Percentiles rank a stretch among this genome's conserved stretches.
These are phyloP conservation scores for Phyllosticta paracitricarpa DNA, from an alignment of 2,329 filamentous ascomycete species.

Conservation along the genomic window DNA sequence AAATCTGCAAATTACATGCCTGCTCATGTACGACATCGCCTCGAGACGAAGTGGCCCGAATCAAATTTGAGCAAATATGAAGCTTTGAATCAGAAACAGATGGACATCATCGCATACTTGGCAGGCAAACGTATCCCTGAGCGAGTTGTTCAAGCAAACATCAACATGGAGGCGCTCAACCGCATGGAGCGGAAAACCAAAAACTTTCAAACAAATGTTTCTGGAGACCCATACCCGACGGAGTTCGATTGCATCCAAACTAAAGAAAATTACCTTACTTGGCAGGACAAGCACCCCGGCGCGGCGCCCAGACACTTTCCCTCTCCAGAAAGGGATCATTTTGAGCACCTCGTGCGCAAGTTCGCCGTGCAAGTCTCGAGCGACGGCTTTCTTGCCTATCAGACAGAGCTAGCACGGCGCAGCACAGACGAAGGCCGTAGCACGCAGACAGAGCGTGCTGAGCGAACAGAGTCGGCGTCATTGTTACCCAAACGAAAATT, in stretches of 20 bases:
- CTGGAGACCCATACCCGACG: neutral
- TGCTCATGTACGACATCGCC: neutral
- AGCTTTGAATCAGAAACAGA: neutral
- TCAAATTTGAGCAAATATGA: neutral
- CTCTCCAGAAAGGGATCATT: neutral
- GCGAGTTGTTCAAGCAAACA: neutral
- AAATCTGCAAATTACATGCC: no score
- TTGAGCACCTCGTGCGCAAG: neutral
- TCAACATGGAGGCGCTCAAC: neutral
- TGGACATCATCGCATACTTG: neutral
- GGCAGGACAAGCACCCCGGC: neutral
- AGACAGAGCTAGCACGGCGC: neutral
- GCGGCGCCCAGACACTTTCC: neutral
- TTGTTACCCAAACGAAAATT: neutral
- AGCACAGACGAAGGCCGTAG: neutral
- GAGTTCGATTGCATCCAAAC: neutral
- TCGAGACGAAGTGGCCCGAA: neutral
- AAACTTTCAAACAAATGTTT: neutral
- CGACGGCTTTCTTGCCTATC: neutral
- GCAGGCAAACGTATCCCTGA: neutral
- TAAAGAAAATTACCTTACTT: neutral
- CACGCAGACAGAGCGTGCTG: neutral
- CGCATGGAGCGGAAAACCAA: neutral
- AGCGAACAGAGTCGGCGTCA: neutral
- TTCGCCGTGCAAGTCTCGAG: neutral